phyloP scores from a whole-genome alignment of 2,329 filamentous ascomycete species.

The Diaporthe ampelina region DNA sequence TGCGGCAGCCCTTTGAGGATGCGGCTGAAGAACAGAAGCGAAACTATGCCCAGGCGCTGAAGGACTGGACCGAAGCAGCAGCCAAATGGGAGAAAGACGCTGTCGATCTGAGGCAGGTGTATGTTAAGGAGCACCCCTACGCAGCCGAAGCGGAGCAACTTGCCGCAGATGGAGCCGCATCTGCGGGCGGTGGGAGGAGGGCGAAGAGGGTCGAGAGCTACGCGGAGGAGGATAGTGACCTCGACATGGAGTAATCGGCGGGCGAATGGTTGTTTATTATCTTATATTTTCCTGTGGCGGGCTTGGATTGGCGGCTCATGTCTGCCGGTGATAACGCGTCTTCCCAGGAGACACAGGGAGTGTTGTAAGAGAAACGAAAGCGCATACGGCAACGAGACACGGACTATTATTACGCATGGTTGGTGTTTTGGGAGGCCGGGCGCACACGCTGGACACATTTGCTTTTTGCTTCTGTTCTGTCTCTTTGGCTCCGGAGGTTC shows the following conservation, averaged over 20 bases:
- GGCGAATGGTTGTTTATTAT: neutral
- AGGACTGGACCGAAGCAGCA: constrained; percentile 71
- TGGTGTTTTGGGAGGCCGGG: constrained; percentile 31
- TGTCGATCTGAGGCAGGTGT: constrained; percentile 64
- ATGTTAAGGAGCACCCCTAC: constrained; percentile 66
- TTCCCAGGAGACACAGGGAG: neutral
- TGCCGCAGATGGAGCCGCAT: constrained; percentile 22
- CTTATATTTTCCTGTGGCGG: neutral
- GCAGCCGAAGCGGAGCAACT: constrained; percentile 51
- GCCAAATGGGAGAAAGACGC: constrained; percentile 81
- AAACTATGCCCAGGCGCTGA: constrained; percentile 70
- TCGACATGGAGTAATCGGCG: constrained; percentile 47
- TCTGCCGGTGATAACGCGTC: neutral
- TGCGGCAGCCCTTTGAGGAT: constrained; percentile 83
- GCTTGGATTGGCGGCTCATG: neutral
- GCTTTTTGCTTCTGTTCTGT: constrained; percentile 8
- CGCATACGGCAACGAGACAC: neutral
- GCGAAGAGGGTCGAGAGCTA: constrained; percentile 53
- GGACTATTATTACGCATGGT: constrained; percentile 34
- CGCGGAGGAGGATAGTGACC: constrained; percentile 54
- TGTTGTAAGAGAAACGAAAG: constrained; percentile 14
- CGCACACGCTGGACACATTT: constrained; percentile 25
- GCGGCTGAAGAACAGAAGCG: constrained; percentile 79
- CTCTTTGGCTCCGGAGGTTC: neutral
- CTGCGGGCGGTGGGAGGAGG: constrained; percentile 40